Conservation (phyloP, 345 rosid genomes). For the Eucalyptus sideroxylon region DNA sequence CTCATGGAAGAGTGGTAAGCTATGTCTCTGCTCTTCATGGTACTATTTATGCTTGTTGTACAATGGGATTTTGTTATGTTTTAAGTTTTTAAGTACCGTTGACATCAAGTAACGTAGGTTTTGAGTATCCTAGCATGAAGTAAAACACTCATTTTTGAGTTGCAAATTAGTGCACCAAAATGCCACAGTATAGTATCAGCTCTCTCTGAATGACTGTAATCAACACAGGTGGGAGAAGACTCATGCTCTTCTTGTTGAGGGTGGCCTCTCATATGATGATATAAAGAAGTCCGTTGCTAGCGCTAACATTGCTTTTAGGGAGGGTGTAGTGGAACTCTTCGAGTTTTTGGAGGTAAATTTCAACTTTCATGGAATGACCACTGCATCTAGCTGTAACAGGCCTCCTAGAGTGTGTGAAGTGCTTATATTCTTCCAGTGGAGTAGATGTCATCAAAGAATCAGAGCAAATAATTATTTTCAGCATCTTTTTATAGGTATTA, state of each 20-base stretch:
- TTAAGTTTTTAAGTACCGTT: not conserved
- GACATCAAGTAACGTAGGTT: not conserved
- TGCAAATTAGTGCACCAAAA: not conserved
- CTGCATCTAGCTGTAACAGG: not conserved
- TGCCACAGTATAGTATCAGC: not conserved
- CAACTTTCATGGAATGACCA: not conserved
- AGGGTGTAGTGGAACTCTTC: slow-evolving; percentile 65
- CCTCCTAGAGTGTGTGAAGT: not conserved
- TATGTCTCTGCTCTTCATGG: not conserved
- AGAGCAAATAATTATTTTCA: not conserved
- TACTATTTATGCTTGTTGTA: not conserved
- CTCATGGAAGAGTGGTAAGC: slow-evolving; percentile 92
- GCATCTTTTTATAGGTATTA: not conserved
- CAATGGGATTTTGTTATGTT: not conserved
- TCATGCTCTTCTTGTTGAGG: slow-evolving; percentile 77
- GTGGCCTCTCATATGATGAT: slow-evolving; percentile 75
- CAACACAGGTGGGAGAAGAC: slow-evolving; percentile 73
- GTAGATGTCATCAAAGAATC: not conserved
- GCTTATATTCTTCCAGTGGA: not conserved
- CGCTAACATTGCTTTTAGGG: slow-evolving; percentile 68
- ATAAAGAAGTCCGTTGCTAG: slow-evolving; percentile 54
- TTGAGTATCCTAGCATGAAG: not conserved
- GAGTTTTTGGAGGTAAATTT: slow-evolving; percentile 65
- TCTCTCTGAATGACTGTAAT: not conserved
- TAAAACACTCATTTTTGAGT: not conserved